Conservation (phyloP, 441 rosid species). For the Erodium texanum region DNA sequence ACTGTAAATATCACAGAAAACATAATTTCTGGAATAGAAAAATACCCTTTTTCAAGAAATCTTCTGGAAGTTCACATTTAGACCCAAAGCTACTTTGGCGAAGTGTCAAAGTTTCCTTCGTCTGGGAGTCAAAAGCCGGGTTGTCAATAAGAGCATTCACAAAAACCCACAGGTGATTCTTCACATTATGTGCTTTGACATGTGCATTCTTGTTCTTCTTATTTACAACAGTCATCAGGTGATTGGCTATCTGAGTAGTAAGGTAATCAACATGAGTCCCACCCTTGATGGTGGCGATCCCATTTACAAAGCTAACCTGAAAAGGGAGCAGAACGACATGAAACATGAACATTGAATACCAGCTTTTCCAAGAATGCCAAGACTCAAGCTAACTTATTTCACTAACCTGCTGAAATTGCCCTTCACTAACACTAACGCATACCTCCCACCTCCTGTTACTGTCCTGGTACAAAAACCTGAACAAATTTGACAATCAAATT, state of each 20-base stretch:
- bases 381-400: background rate
- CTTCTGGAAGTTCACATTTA: slow-evolving; percentile 80
- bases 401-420: slow-evolving; percentile 89
- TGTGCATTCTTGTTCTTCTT: slow-evolving; percentile 81
- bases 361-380: background rate
- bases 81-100: slow-evolving; percentile 94
- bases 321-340: slow-evolving; percentile 8
- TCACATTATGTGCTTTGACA: slow-evolving; percentile 71
- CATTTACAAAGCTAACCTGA: slow-evolving; percentile 92
- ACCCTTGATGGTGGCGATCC: slow-evolving; percentile 86
- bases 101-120: slow-evolving; percentile 93
- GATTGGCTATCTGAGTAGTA: slow-evolving; percentile 72
- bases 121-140: slow-evolving; percentile 98
- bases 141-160: slow-evolving; percentile 93
- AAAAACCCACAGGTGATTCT: slow-evolving; percentile 90
- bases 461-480: slow-evolving; percentile 51
- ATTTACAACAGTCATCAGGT: slow-evolving; percentile 60
- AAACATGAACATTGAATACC: background rate
- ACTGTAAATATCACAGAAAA: background rate
- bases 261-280: slow-evolving; percentile 96
- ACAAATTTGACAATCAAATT: slow-evolving; percentile 7
- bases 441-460: slow-evolving; percentile 86
- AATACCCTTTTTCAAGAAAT: slow-evolving; percentile 72
- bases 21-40: slow-evolving; percentile 10
- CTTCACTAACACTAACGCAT: slow-evolving; percentile 74